phyloP scores from a whole-genome alignment of 176 grass and related monocot genomes.

The Miscanthus lutarioriparius region DNA sequence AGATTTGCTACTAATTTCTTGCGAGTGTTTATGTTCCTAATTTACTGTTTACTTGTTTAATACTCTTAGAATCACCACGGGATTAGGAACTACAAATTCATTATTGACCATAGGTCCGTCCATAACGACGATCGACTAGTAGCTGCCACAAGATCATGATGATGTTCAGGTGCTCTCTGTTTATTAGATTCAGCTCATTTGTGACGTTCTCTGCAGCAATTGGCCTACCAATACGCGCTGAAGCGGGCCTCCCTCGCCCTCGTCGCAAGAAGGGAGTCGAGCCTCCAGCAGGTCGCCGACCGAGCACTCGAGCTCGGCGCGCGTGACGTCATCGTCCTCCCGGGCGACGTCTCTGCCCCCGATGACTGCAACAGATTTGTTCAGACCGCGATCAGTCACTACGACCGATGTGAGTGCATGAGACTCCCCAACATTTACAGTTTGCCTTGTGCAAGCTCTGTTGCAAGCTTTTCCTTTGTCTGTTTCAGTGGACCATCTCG shows the following conservation, averaged over 20 bases:
- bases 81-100: no score
- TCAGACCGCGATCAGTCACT: constrained; percentile 43
- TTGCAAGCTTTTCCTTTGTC: not conserved
- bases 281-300: constrained; percentile 50
- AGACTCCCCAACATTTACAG: not conserved
- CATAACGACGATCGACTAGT: no score
- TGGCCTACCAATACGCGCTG: constrained; percentile 67
- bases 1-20: no score
- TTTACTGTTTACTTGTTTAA: no score
- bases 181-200: not conserved
- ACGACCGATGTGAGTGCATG: constrained; percentile 39
- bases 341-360: constrained; percentile 39
- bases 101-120: no score
- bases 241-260: constrained; percentile 58
- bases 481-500: constrained; percentile 68
- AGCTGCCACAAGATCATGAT: no score
- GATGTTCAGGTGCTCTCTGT: not conserved
- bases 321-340: constrained; percentile 49
- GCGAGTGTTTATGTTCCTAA: no score
- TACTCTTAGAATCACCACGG: no score
- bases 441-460: not conserved
- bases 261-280: constrained; percentile 57
- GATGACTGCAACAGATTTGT: constrained; percentile 49
- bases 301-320: constrained; percentile 44
- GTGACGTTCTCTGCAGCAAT: constrained; percentile 30